These are phyloP conservation scores for Paspalum vaginatum DNA, from an alignment of 176 grass and related monocot genomes.

Conservation along the genomic window DNA sequence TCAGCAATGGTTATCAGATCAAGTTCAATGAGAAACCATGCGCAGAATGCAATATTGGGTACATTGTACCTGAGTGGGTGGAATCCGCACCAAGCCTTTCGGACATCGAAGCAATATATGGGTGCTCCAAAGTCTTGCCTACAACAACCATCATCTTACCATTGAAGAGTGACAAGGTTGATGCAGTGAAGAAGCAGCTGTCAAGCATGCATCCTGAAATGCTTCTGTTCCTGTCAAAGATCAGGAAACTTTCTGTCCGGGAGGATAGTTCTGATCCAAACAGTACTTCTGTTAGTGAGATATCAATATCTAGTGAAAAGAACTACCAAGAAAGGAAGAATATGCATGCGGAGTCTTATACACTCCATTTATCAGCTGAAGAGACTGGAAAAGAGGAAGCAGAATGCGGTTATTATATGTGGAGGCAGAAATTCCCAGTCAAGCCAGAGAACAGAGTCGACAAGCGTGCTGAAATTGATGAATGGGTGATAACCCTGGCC, in stretches of 20 bases:
- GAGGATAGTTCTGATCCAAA: conserved; percentile 34
- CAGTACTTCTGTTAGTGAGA: conserved; percentile 40
- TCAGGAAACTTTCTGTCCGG: conserved; percentile 54
- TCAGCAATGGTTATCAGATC: conserved; percentile 90
- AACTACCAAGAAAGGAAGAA: conserved; percentile 53
- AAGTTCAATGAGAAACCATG: conserved; percentile 72
- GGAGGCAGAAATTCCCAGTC: conserved; percentile 82
- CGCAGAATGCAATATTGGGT: conserved; percentile 71
- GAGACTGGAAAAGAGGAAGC: conserved; percentile 35
- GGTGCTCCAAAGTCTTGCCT: conserved; percentile 54
- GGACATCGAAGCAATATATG: conserved; percentile 61
- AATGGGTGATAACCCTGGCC: conserved; percentile 76
- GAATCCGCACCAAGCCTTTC: conserved; percentile 50
- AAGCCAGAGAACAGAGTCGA: conserved; percentile 59
- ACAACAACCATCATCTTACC: conserved; percentile 72
- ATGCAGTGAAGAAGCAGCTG: conserved; percentile 67
- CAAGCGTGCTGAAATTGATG: conserved; percentile 62
- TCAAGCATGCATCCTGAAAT: conserved; percentile 78
- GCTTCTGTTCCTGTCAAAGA: conserved; percentile 74
- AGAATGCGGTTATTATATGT: conserved; percentile 77
- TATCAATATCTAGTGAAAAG: conserved; percentile 66
- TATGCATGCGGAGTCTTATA: conserved; percentile 62
- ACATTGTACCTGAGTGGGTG: conserved; percentile 87
- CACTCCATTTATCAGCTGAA: conserved; percentile 54
- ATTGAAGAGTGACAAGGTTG: conserved; percentile 60